These are phyloP conservation scores for Amanita pallidorosea DNA, from an alignment of 768 basidiomycete genomes.

Conservation along the genomic window DNA sequence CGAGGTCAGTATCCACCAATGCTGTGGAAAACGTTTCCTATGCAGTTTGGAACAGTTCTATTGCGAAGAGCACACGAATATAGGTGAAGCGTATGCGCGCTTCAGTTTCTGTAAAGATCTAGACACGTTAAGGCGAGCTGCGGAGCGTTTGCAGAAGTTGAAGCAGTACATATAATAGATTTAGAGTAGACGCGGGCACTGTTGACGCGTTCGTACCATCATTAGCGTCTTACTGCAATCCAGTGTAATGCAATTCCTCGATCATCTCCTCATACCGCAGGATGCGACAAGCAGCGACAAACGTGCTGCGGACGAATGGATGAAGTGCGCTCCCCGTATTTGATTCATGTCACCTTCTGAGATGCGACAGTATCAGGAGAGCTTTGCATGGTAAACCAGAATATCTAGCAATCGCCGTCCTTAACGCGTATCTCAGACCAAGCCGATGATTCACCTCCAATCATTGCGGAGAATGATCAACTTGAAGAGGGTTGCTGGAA, in stretches of 20 bases:
- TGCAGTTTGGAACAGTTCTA: conserved; percentile 55
- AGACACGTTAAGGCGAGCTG: conserved; percentile 75
- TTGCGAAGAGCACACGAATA: conserved; percentile 72
- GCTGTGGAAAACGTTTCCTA: background rate
- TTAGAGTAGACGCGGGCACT: background rate
- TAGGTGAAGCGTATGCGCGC: conserved; percentile 80
- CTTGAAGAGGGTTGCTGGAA: background rate
- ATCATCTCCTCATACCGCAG: background rate
- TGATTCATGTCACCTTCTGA: background rate
- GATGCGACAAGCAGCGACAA: background rate
- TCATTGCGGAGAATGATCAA: background rate
- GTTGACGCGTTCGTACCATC: background rate
- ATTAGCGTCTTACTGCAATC: background rate
- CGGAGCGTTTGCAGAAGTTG: conserved; percentile 67
- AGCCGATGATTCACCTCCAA: background rate
- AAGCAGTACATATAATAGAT: conserved; percentile 44
- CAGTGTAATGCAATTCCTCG: conserved; percentile 2
- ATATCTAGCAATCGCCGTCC: background rate
- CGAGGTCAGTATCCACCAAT: conserved; percentile 44
- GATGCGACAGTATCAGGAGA: conserved; percentile 1
- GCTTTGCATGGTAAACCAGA: background rate
- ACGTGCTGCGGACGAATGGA: background rate
- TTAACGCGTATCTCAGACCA: background rate
- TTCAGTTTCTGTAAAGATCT: conserved; percentile 97
- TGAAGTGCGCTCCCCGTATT: background rate